Evolutionary conservation across 2,329 filamentous ascomycete species (phyloP).

Genomic region (Aureobasidium mangrovei): DNA sequence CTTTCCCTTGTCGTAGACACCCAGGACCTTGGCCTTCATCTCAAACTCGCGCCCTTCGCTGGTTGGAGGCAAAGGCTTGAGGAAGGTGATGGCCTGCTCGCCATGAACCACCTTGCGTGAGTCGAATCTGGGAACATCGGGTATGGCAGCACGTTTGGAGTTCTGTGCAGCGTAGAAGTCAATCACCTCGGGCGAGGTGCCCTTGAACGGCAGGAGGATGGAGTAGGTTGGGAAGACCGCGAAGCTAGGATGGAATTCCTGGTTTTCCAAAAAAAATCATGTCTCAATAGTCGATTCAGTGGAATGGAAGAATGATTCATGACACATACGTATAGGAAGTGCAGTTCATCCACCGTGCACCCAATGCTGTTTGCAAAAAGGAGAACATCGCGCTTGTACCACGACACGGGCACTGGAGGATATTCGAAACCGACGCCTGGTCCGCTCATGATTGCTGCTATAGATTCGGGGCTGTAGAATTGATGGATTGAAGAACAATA

Average conservation of each 20-base stretch:
- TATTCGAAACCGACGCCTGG: constrained; percentile 15
- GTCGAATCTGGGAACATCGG: constrained; percentile 69
- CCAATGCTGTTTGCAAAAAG: constrained; percentile 90
- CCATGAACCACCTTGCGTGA: constrained; percentile 68
- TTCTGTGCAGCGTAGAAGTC: constrained; percentile 72
- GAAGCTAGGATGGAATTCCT: constrained; percentile 85
- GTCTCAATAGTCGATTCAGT: constrained; percentile 11
- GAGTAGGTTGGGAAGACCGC: constrained; percentile 83
- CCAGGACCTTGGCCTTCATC: constrained; percentile 66
- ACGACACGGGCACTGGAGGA: constrained; percentile 48
- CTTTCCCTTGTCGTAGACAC: constrained; percentile 85
- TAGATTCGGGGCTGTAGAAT: no score
- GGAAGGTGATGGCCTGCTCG: constrained; percentile 68
- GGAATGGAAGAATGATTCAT: neutral
- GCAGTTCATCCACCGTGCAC: constrained; percentile 74
- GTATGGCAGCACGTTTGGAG: constrained; percentile 48
- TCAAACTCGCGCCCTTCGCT: constrained; percentile 68
- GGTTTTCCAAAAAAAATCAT: neutral
- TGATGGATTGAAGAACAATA: no score
- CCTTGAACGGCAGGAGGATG: constrained; percentile 76
- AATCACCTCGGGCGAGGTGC: constrained; percentile 63
- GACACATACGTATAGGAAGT: constrained; percentile 72
- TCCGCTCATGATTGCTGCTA: constrained; percentile 4
- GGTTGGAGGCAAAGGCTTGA: constrained; percentile 64
- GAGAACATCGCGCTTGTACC: constrained; percentile 79